phyloP scores from a whole-genome alignment of 2,329 filamentous ascomycete species.

The Tolypocladium ophioglossoides region DNA sequence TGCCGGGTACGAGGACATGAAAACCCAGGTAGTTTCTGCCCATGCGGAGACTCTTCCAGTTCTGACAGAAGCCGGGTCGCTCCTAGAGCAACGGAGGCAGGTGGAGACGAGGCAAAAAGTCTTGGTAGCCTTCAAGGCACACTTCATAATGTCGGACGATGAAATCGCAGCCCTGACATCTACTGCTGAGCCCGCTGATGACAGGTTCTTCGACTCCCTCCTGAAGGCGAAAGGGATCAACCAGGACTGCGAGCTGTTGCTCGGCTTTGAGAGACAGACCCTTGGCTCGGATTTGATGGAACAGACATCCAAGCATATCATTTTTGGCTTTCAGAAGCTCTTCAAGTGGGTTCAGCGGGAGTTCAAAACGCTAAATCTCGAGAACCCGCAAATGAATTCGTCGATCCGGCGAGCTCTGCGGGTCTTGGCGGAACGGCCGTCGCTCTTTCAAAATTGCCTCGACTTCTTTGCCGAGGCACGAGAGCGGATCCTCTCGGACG shows the following conservation, averaged over 20 bases:
- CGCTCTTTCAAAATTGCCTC: conserved; percentile 85
- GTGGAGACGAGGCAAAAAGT: conserved; percentile 73
- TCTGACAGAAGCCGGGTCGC: conserved; percentile 62
- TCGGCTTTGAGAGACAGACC: conserved; percentile 83
- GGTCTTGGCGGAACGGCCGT: conserved; percentile 79
- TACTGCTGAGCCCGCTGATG: conserved; percentile 71
- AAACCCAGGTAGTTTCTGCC: conserved; percentile 62
- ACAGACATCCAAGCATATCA: conserved; percentile 75
- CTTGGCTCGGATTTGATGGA: conserved; percentile 88
- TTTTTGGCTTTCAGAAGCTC: conserved; percentile 86
- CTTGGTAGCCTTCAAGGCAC: conserved; percentile 63
- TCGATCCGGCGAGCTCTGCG: conserved; percentile 75
- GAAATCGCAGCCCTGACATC: conserved; percentile 69
- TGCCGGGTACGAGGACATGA: conserved; percentile 69
- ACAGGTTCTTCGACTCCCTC: conserved; percentile 71
- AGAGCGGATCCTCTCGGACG: conserved; percentile 76
- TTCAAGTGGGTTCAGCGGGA: conserved; percentile 93
- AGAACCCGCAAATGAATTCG: conserved; percentile 84
- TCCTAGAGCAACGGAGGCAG: conserved; percentile 63
- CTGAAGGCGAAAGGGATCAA: conserved; percentile 77
- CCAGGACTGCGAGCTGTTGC: conserved; percentile 76
- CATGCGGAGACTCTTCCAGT: conserved; percentile 64
- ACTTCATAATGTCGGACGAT: conserved; percentile 77
- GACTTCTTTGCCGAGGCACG: conserved; percentile 88
- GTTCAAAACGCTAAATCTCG: conserved; percentile 83